Conservation (phyloP, 257 asterid genomes). For the Primulina huaijiensis region DNA sequence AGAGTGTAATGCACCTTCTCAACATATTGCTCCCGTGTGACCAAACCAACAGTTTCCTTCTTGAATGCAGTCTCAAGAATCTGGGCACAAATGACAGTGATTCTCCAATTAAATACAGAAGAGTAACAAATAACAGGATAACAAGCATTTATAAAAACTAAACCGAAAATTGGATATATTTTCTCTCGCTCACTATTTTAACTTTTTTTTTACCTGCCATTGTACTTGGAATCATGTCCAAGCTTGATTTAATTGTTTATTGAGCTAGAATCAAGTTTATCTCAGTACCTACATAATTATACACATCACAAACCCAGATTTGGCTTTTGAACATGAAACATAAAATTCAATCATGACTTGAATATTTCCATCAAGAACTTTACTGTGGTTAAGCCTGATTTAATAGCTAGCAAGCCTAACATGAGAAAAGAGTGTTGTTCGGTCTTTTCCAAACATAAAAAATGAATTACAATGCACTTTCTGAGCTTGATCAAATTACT, state of each 20-base stretch:
- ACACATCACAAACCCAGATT: no score
- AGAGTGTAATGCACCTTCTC: conserved; percentile 58
- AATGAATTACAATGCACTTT: neutral
- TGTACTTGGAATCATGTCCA: neutral
- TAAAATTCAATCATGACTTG: neutral
- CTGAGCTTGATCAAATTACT: no score
- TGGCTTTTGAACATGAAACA: neutral
- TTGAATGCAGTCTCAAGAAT: conserved; percentile 96
- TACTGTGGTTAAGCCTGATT: neutral
- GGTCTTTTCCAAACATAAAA: neutral
- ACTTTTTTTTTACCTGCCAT: neutral
- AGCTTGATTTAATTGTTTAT: neutral
- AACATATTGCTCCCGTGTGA: conserved; percentile 89
- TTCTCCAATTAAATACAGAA: conserved; percentile 10
- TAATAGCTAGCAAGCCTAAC: neutral
- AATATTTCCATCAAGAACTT: neutral
- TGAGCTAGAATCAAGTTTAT: neutral
- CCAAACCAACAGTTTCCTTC: conserved; percentile 99
- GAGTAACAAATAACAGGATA: neutral
- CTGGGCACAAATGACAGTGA: conserved; percentile 33
- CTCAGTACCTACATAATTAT: neutral
- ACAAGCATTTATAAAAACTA: neutral
- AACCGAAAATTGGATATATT: neutral
- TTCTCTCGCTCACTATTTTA: neutral
- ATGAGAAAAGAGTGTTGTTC: neutral